Evolutionary conservation across 1,284 basidiomycete species (phyloP).

Genomic region (Cryptococcus amylolentus): DNA sequence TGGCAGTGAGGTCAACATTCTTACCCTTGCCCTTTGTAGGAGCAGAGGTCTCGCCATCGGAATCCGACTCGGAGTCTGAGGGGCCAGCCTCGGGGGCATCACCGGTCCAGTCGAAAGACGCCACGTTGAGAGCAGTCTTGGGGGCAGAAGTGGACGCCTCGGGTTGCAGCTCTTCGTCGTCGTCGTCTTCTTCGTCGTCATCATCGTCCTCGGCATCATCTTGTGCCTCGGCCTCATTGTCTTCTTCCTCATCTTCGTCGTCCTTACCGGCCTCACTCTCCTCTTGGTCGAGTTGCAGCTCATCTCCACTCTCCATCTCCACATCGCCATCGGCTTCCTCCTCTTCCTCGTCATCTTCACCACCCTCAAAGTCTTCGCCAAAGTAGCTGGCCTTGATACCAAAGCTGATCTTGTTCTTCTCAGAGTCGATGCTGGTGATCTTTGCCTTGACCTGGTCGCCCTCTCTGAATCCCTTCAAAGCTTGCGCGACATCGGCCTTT

Average conservation of each 20-base stretch:
- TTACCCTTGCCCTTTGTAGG: slow-evolving; percentile 21
- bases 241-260: slow-evolving; percentile 23
- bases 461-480: slow-evolving; percentile 76
- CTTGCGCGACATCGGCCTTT: slow-evolving; percentile 69
- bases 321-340: slow-evolving; percentile 51
- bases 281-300: slow-evolving; percentile 19
- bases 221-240: slow-evolving; percentile 26
- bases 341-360: slow-evolving; percentile 41
- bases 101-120: slow-evolving; percentile 56
- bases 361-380: slow-evolving; percentile 41
- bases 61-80: slow-evolving; percentile 20
- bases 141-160: slow-evolving; percentile 27
- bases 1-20: slow-evolving; percentile 68
- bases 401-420: slow-evolving; percentile 77
- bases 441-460: slow-evolving; percentile 82
- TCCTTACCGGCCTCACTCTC: slow-evolving; percentile 4
- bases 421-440: slow-evolving; percentile 66
- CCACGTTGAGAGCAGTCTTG: slow-evolving; percentile 47
- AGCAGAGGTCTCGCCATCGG: slow-evolving; percentile 16
- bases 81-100: slow-evolving; percentile 24
- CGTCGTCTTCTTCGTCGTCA: slow-evolving; percentile 10
- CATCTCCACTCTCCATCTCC: slow-evolving; percentile 22
- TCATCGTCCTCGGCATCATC: slow-evolving; percentile 14
- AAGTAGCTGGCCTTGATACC: slow-evolving; percentile 90
- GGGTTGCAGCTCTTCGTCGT: slow-evolving; percentile 14